A percentile compares a stretch with the other conserved stretches of the same genome.
Evolutionary conservation across 345 rosid species (phyloP).

Genomic region (Melaleuca alternifolia): DNA sequence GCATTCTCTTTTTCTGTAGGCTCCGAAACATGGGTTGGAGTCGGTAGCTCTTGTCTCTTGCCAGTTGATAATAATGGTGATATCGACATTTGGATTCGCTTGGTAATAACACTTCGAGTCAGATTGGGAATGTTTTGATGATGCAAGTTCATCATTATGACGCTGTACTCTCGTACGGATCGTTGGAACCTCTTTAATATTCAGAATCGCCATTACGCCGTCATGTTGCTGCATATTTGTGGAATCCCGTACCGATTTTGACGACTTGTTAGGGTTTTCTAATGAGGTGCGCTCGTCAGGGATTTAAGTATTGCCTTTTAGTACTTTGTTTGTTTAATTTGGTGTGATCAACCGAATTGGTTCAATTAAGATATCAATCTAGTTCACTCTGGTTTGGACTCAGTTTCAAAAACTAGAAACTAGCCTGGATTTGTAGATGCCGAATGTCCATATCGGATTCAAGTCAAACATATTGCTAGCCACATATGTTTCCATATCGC

Average conservation of each 20-base stretch:
- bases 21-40: not conserved
- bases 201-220: not conserved
- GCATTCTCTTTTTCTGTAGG: accelerated
- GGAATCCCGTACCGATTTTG: not conserved
- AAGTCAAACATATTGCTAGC: too few species aligned
- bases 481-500: too few species aligned
- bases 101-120: not conserved
- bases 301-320: not conserved
- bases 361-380: not conserved
- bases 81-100: not conserved
- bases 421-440: accelerated
- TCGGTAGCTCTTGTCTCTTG: not conserved
- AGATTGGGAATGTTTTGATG: not conserved
- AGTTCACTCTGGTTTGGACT: not conserved
- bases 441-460: not conserved
- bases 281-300: not conserved
- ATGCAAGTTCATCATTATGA: not conserved
- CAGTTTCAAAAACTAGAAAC: not conserved
- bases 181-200: not conserved
- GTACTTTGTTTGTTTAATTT: not conserved
- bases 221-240: not conserved
- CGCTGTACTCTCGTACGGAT: not conserved
- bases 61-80: not conserved
- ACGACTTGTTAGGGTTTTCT: not conserved
- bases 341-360: not conserved